Percentiles rank a stretch among this genome's conserved stretches.
Evolutionary conservation across 352 stramenopile genomes (phyloP).

Genomic region (Aphanomyces cochlioides): DNA sequence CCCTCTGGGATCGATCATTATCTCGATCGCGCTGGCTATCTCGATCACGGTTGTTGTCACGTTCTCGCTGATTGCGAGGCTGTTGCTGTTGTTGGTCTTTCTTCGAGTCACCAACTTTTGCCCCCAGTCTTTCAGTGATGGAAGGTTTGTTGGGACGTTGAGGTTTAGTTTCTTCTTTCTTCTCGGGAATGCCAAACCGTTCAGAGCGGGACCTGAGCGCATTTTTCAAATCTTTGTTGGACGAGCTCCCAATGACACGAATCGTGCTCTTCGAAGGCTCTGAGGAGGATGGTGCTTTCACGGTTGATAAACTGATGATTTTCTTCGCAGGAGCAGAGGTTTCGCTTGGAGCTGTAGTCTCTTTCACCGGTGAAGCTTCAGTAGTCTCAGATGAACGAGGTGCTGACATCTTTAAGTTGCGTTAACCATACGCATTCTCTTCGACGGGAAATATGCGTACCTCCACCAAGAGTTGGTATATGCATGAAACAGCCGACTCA

Average conservation of each 20-base stretch:
- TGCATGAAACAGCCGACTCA: slow-evolving; percentile 67
- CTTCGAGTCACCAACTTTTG: neutral
- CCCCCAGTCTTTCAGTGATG: slow-evolving; percentile 35
- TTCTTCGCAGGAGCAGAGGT: slow-evolving; percentile 42
- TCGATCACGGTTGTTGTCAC: slow-evolving; percentile 35
- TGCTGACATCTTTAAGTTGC: too few species aligned
- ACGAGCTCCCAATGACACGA: slow-evolving; percentile 14
- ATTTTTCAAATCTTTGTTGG: slow-evolving; percentile 44
- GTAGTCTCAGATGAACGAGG: slow-evolving; percentile 16
- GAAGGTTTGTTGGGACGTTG: neutral
- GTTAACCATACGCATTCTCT: too few species aligned
- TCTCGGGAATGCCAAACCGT: slow-evolving; percentile 49
- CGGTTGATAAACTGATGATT: slow-evolving; percentile 42
- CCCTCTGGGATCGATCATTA: slow-evolving; percentile 25
- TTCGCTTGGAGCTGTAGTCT: neutral
- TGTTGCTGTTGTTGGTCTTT: slow-evolving; percentile 31
- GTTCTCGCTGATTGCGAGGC: slow-evolving; percentile 17
- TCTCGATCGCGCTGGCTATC: slow-evolving; percentile 28
- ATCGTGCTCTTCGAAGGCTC: slow-evolving; percentile 36
- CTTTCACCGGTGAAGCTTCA: neutral
- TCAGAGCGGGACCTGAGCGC: slow-evolving; percentile 69
- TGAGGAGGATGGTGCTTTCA: slow-evolving; percentile 48
- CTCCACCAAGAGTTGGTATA: slow-evolving; percentile 37
- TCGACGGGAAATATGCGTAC: slow-evolving; percentile 28
- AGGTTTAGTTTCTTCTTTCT: slow-evolving; percentile 12